These are phyloP conservation scores for Apiotrichum akiyoshidainum DNA, from an alignment of 1,284 basidiomycete species.

Conservation along the genomic window DNA sequence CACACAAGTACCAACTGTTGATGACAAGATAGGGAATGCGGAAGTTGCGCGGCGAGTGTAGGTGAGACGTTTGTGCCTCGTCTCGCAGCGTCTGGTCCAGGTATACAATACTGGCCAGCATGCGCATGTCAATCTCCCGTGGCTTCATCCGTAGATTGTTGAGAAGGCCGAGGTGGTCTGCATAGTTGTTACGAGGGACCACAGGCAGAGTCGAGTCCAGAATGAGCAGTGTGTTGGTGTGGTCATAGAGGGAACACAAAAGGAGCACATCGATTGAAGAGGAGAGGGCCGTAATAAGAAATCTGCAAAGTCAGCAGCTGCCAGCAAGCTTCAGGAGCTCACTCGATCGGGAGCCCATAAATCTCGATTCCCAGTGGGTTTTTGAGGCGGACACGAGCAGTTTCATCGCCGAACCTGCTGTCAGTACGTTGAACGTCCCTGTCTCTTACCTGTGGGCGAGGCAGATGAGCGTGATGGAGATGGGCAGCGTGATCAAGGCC, in stretches of 20 bases:
- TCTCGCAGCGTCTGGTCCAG: background rate
- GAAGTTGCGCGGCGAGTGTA: constrained; percentile 9
- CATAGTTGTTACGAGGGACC: constrained; percentile 9
- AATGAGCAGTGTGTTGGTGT: constrained; percentile 10
- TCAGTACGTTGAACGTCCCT: background rate
- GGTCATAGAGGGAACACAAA: constrained; percentile 18
- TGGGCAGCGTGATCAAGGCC: background rate
- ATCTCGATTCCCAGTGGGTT: background rate
- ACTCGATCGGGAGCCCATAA: background rate
- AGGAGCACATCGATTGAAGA: constrained; percentile 14
- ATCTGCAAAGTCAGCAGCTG: constrained; percentile 1
- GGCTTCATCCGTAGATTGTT: background rate
- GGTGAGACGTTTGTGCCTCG: background rate
- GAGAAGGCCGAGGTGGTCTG: background rate
- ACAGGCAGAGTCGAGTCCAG: constrained; percentile 11
- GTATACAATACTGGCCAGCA: constrained; percentile 1
- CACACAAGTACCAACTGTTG: constrained; percentile 8
- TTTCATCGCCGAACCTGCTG: background rate
- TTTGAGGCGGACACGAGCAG: background rate
- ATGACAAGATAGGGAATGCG: constrained; percentile 14
- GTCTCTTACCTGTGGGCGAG: background rate
- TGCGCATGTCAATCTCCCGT: constrained; percentile 5
- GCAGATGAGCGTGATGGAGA: background rate
- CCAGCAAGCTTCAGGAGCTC: background rate
- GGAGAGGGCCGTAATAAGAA: background rate